These are phyloP conservation scores for Cruciata laevipes DNA, from an alignment of 257 asterid genomes.

Conservation along the genomic window DNA sequence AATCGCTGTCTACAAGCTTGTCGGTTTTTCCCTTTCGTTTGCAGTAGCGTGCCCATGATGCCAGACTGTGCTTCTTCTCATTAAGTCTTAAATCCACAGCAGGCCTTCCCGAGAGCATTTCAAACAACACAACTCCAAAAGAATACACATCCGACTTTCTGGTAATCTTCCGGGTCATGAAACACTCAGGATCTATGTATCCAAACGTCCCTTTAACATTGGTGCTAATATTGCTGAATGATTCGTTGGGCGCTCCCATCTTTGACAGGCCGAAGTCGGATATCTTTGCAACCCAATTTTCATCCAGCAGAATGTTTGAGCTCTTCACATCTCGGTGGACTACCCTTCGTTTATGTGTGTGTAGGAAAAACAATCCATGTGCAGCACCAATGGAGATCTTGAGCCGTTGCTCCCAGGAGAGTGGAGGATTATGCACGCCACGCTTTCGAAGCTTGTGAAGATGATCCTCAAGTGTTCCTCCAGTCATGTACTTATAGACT, in stretches of 20 bases:
- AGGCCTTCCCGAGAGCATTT: constrained; percentile 56
- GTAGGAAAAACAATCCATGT: constrained; percentile 60
- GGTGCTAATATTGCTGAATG: constrained; percentile 51
- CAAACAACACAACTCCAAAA: constrained; percentile 70
- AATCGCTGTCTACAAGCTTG: constrained; percentile 37
- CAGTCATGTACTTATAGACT: constrained; percentile 50
- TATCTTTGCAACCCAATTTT: constrained; percentile 58
- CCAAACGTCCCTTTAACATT: constrained; percentile 56
- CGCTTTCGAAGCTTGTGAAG: constrained; percentile 35
- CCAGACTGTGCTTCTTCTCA: constrained; percentile 54
- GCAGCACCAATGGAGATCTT: constrained; percentile 63
- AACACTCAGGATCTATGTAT: constrained; percentile 63
- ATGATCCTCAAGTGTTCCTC: constrained; percentile 51
- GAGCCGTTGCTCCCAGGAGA: constrained; percentile 57
- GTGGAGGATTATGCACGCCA: constrained; percentile 31
- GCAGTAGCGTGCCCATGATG: constrained; percentile 52
- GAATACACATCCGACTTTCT: constrained; percentile 67
- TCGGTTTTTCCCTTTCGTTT: constrained; percentile 44
- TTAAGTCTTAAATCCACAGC: constrained; percentile 39
- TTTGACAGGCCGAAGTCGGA: constrained; percentile 73
- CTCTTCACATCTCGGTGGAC: constrained; percentile 73
- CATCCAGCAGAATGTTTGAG: constrained; percentile 65
- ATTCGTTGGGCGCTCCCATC: constrained; percentile 49
- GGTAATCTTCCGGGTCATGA: constrained; percentile 37
- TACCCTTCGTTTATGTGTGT: constrained; percentile 41